These are phyloP conservation scores for Lactarius quietus DNA, from an alignment of 768 basidiomycete species.

Conservation along the genomic window DNA sequence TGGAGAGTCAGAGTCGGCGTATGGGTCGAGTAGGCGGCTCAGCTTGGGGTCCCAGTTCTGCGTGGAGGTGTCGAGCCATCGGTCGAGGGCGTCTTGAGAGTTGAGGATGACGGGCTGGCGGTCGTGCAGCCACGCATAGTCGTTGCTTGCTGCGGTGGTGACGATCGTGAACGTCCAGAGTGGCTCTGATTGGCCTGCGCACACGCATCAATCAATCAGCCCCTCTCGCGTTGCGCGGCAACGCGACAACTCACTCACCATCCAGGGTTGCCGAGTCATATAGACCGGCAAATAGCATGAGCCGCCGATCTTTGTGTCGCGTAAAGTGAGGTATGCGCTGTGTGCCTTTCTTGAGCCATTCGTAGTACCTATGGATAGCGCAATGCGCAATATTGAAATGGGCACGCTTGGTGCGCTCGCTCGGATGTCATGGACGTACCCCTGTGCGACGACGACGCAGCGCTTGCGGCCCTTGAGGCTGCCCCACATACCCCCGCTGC, in stretches of 20 bases:
- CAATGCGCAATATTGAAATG: too few species aligned
- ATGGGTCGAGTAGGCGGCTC: constrained; percentile 57
- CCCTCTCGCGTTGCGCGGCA: background rate
- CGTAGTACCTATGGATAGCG: constrained; percentile 68
- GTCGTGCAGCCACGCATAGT: constrained; percentile 86
- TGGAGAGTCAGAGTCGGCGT: constrained; percentile 44
- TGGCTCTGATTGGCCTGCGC: constrained; percentile 48
- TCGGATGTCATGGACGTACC: constrained; percentile 40
- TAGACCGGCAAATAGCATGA: constrained; percentile 86
- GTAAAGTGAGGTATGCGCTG: constrained; percentile 79
- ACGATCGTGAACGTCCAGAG: constrained; percentile 88
- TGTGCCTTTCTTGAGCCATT: constrained; percentile 87
- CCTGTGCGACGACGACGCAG: constrained; percentile 80
- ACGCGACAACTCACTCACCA: constrained; percentile 37
- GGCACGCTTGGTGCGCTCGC: background rate
- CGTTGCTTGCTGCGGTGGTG: constrained; percentile 70
- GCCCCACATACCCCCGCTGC: constrained; percentile 81
- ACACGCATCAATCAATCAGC: too few species aligned
- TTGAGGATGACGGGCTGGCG: constrained; percentile 82
- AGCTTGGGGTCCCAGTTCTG: constrained; percentile 62
- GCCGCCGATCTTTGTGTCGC: constrained; percentile 54
- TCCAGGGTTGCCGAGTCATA: constrained; percentile 73
- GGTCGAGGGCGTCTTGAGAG: constrained; percentile 50
- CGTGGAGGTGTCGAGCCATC: constrained; percentile 79
- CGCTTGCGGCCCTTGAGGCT: constrained; percentile 77